Evolutionary conservation across 2,329 filamentous ascomycete genomes (phyloP), one percentile per base, ranked within the genome.

Genomic region (Blastomyces parvus): DNA sequence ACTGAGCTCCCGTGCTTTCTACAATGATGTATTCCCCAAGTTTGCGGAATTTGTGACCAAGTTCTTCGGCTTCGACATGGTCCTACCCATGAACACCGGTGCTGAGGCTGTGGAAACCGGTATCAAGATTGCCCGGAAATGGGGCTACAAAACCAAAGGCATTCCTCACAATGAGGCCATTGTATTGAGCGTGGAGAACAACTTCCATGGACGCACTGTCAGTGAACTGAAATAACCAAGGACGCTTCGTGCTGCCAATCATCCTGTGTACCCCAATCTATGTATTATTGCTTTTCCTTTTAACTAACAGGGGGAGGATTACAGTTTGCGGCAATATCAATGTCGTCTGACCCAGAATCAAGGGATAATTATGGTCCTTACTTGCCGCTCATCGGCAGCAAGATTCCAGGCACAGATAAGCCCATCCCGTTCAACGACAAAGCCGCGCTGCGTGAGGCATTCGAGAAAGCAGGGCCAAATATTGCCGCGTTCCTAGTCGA

Each of bases 361-460:
- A 88, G 91, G 72, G 91, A 94, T 69, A 96, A 97, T 82, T 99
- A 99, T 75, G 94, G 94, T 11, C 94, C 94, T 22, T 97, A 96
- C 74, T 85, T 99, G 27, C 94, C 94, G 67, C 88, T 89, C 69
- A 87, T 97, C 65, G 91, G 93, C 62, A 88, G 90, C 67, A 77
- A 80, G 38, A 86, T 85, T 74, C 93, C 93, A 36, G 82, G 85
- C 17, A 96, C 91, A 0, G 85, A 86, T 69, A 87, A 88, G 78
- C 78, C 84, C 19, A 92, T 97, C 70, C 85, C 88, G 52, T 99
- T 92, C 81, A 93, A 96, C 80, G 89, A 91, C 74, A 84, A 94
- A 66, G 81, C 83, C 0, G 91, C 95, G 71, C 81, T 97, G 11
- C 88, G 91, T 70, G 86, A 85, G 65, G 88, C 88, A 1, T 82